These are phyloP conservation scores for Lipomyces sp. DNA, from an alignment of 805 yeast species.

Conservation along the genomic window DNA sequence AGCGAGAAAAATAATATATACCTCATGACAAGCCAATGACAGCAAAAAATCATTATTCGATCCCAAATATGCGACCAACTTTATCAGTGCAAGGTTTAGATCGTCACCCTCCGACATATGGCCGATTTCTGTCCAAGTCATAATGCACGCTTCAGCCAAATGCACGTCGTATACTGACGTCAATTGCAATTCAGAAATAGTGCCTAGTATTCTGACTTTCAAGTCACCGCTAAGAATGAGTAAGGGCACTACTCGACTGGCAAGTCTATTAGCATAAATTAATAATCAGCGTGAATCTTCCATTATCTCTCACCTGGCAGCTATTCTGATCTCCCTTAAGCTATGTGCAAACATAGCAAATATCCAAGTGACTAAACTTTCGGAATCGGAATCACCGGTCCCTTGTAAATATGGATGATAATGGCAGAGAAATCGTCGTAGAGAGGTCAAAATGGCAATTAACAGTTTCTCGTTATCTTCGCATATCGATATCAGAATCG, in stretches of 20 bases:
- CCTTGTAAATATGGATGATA: too few species aligned
- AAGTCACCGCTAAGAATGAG: neutral
- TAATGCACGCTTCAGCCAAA: constrained; percentile 32
- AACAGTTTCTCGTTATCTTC: neutral
- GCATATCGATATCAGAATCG: neutral
- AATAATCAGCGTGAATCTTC: neutral
- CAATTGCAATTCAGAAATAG: neutral
- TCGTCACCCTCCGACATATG: constrained; percentile 62
- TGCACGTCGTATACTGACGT: neutral
- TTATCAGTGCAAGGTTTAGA: constrained; percentile 61
- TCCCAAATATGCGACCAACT: constrained; percentile 62
- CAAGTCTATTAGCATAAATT: neutral
- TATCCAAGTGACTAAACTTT: neutral
- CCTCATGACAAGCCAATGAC: constrained; percentile 63
- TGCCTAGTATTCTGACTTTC: neutral
- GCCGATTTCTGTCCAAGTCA: constrained; percentile 64
- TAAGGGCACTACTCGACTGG: constrained; percentile 7
- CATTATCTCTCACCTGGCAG: constrained; percentile 10
- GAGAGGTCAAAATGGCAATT: neutral
- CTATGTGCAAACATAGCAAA: constrained; percentile 1
- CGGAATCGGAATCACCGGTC: too few species aligned
- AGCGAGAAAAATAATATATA: constrained; percentile 33
- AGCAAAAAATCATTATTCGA: constrained; percentile 62
- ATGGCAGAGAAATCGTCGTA: constrained; percentile 3
- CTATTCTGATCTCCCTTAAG: constrained; percentile 4